Conservation (phyloP, 805 yeast species). For the Clavispora asparagi region DNA sequence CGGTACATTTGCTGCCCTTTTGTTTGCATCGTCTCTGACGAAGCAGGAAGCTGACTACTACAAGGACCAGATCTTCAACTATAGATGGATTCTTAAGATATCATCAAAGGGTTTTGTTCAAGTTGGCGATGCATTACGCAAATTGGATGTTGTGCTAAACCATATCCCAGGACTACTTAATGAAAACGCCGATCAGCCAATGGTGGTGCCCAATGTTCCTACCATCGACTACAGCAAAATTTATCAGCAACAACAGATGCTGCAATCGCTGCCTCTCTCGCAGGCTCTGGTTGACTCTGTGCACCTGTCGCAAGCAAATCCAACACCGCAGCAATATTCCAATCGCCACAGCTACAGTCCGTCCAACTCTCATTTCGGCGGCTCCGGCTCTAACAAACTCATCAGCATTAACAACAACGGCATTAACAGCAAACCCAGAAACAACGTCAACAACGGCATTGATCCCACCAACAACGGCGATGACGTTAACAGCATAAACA, state of each 20-base stretch:
- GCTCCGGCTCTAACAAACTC: neutral
- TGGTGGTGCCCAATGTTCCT: slow-evolving; percentile 31
- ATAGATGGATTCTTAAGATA: slow-evolving; percentile 69
- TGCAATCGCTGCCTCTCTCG: slow-evolving; percentile 3
- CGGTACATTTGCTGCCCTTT: slow-evolving; percentile 81
- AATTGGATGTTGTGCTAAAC: slow-evolving; percentile 64
- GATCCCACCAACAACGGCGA: neutral
- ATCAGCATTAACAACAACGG: neutral
- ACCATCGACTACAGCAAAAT: slow-evolving; percentile 16
- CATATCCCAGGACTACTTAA: slow-evolving; percentile 68
- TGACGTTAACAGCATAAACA: neutral
- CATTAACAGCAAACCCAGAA: neutral
- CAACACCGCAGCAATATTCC: neutral
- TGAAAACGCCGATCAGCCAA: slow-evolving; percentile 33
- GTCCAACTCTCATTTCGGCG: neutral
- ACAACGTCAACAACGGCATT: neutral
- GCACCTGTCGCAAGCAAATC: neutral
- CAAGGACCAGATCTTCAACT: slow-evolving; percentile 66
- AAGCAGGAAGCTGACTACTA: slow-evolving; percentile 61
- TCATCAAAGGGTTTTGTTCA: slow-evolving; percentile 75
- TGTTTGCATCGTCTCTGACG: slow-evolving; percentile 59
- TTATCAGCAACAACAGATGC: slow-evolving; percentile 11
- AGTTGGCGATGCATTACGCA: slow-evolving; percentile 66
- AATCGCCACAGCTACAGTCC: neutral
- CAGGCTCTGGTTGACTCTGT: slow-evolving; percentile 1